Percentiles rank a stretch among this genome's conserved stretches.
These are phyloP conservation scores for Penicillium carneum DNA, from an alignment of 2,329 filamentous ascomycete genomes.

Conservation along the genomic window DNA sequence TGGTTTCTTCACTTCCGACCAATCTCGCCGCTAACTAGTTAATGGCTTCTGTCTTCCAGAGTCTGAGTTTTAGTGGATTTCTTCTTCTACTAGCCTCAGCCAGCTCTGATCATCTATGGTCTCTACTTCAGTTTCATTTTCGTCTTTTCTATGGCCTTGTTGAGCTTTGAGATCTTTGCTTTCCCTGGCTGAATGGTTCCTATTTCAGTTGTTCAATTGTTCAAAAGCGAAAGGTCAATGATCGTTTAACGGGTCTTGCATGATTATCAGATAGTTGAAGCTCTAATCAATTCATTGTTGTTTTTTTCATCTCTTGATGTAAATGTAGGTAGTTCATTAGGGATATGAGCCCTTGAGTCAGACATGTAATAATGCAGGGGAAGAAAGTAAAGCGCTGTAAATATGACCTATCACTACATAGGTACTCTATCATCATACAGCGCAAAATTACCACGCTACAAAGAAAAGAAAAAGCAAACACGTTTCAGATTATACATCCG, in stretches of 20 bases:
- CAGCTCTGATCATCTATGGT: neutral
- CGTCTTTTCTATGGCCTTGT: neutral
- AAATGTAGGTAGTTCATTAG: neutral
- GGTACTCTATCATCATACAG: neutral
- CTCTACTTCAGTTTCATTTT: neutral
- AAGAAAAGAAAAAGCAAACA: neutral
- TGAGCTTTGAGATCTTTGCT: conserved; percentile 11
- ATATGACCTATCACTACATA: neutral
- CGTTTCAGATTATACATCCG: neutral
- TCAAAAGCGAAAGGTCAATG: neutral
- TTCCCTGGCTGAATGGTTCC: neutral
- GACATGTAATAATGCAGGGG: neutral
- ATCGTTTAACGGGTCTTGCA: conserved; percentile 9
- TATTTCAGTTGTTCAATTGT: neutral
- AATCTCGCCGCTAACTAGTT: neutral
- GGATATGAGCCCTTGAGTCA: neutral
- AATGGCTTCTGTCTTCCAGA: neutral
- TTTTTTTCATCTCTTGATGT: neutral
- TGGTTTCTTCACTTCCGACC: neutral
- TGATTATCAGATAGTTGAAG: neutral
- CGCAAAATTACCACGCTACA: neutral
- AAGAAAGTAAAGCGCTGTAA: neutral
- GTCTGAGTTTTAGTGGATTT: neutral
- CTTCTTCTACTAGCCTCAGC: neutral
- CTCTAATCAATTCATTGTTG: neutral